Percentiles rank a stretch among this genome's conserved stretches.
Conservation (phyloP, 805 yeast species). For the Kazachstania kunashirensis region DNA sequence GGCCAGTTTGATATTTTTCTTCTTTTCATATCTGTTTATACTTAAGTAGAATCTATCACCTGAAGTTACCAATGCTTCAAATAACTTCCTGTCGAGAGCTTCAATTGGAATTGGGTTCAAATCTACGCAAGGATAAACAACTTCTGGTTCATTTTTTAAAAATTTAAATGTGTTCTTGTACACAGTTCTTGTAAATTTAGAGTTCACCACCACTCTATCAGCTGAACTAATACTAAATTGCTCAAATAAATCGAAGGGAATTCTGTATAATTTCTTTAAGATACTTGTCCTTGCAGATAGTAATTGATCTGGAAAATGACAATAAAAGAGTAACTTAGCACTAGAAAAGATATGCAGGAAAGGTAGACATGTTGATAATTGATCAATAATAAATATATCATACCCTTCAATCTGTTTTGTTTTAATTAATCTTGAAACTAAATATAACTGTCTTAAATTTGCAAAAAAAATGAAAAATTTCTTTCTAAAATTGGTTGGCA, state of each 20-base stretch:
- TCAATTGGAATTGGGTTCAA: constrained; percentile 25
- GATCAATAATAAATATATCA: constrained; percentile 81
- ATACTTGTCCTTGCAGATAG: constrained; percentile 50
- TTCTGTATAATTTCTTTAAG: constrained; percentile 56
- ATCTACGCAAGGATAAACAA: constrained; percentile 59
- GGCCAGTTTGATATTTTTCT: constrained; percentile 76
- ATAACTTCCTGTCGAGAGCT: constrained; percentile 11
- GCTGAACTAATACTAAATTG: constrained; percentile 68
- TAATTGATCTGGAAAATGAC: constrained; percentile 92
- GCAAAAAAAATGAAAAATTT: constrained; percentile 75
- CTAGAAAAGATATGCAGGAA: constrained; percentile 39
- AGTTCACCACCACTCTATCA: constrained; percentile 79
- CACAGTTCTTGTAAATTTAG: constrained; percentile 66
- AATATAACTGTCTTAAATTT: constrained; percentile 66
- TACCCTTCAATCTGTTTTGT: constrained; percentile 39
- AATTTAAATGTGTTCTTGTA: constrained; percentile 54
- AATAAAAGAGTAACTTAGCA: constrained; percentile 63
- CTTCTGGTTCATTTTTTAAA: constrained; percentile 24
- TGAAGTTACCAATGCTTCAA: constrained; percentile 10
- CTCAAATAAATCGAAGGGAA: constrained; percentile 79
- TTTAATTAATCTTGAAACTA: constrained; percentile 39
- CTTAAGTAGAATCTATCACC: constrained; percentile 46
- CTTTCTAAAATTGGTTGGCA: constrained; percentile 64
- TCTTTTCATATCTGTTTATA: constrained; percentile 80
- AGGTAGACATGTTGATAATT: constrained; percentile 73